Percentiles rank a stretch among this genome's conserved stretches.
phyloP scores from a whole-genome alignment of 306 rosid species.

The Oemleria cerasiformis region DNA sequence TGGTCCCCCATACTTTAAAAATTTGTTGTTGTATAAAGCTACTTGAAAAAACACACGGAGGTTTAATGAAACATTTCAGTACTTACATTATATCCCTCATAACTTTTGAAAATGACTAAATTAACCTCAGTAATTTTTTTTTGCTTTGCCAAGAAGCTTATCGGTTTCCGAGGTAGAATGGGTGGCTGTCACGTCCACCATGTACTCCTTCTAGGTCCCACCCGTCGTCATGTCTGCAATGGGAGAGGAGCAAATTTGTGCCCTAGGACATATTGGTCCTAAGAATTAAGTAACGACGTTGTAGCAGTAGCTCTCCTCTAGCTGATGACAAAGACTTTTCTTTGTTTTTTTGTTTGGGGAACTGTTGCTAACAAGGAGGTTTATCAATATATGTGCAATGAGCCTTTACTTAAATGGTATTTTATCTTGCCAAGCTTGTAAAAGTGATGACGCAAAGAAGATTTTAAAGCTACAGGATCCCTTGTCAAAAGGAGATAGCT shows the following conservation, averaged over 20 bases:
- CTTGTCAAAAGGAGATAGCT: slow-evolving; percentile 9
- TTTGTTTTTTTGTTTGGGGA: slow-evolving; percentile 2
- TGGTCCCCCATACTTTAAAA: too few species aligned
- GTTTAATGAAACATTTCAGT: too few species aligned
- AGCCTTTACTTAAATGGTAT: slow-evolving; percentile 25
- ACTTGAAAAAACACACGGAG: too few species aligned
- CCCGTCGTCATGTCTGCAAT: slow-evolving; percentile 80
- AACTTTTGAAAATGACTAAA: too few species aligned
- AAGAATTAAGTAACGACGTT: slow-evolving; percentile 46
- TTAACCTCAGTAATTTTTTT: too few species aligned
- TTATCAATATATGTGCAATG: slow-evolving; percentile 44
- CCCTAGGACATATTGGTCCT: slow-evolving; percentile 71
- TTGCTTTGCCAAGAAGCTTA: too few species aligned
- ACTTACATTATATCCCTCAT: too few species aligned
- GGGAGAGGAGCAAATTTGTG: slow-evolving; percentile 74
- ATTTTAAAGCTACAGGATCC: slow-evolving; percentile 15
- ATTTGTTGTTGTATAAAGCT: too few species aligned
- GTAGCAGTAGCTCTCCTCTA: slow-evolving; percentile 33
- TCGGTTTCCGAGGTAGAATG: too few species aligned
- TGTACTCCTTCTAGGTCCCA: too few species aligned
- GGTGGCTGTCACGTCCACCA: too few species aligned
- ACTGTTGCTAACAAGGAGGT: slow-evolving; percentile 26
- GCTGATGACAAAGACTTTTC: slow-evolving; percentile 23
- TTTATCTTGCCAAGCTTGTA: slow-evolving; percentile 23
- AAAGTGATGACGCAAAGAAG: slow-evolving; percentile 16